Base-by-base conservation (phyloP, 345 rosid genomes). In the Bruguiera parviflora region DNA sequence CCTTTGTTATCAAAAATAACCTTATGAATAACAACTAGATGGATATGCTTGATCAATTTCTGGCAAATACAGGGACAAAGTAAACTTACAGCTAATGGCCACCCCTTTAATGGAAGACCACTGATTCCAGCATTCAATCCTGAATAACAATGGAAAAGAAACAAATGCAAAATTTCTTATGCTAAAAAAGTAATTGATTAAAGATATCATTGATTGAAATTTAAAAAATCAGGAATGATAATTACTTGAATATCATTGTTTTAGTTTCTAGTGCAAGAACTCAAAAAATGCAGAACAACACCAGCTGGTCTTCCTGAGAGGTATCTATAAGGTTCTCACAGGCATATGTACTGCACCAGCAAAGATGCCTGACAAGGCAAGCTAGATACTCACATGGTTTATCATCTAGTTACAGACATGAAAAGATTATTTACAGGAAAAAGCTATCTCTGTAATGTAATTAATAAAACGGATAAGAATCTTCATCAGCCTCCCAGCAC, bases 51-150 rank as follows among this genome's bases (percentile, higher is more conserved):
- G 57, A 64, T 39, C 39, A 63, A 70, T 59, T 39, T 56, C 66
- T 53, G 57, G 67, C 18, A 18, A 69, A 56, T 78, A 35, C 4
- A 70, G 47, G 19, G 69, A 62, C 64, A 65, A 13, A 37, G 74
- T 27, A 61, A 77, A 84, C 97, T 85, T 85, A 95, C 99, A 46
- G 96, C 84, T 69, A 95, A 80, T 62, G 99, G 96, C 97, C 96
- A 92, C 28, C 99, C 97, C 76, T 88, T 89, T 81, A 92, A 73
- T 11, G 99, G 96, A 79, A 90, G 80, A 83, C 77, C 65, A 68
- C 89, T 78, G 19, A 85, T 92, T 75, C 96, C 99, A 73, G 92
- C 86, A 75, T 79, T 86, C 75, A 90, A 76, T 77, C 92, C 99
- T 95, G 72, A 79, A 37, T 1, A 80, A 70, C 64, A 49, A 68